Percentiles rank a stretch among this genome's conserved stretches.
phyloP scores from a whole-genome alignment of 768 basidiomycete genomes.

The Auricularia auricula-judae region DNA sequence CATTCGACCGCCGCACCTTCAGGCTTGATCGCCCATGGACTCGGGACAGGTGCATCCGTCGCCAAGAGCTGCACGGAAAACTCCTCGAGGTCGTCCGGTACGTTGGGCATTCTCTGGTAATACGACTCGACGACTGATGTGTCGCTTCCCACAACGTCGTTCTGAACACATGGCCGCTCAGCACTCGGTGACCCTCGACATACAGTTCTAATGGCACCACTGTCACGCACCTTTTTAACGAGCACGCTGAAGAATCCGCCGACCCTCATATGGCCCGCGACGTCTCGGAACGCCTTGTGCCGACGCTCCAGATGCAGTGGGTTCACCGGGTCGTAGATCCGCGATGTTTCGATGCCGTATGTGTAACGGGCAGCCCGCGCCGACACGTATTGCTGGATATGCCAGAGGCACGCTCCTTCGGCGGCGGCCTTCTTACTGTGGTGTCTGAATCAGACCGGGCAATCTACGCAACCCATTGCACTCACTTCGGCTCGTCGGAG shows the following conservation, averaged over 20 bases:
- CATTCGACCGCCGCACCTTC: neutral
- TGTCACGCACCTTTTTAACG: neutral
- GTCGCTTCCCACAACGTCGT: neutral
- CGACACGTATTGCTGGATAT: neutral
- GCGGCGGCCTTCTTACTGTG: neutral
- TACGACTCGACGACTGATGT: neutral
- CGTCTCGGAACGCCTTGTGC: neutral
- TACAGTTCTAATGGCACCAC: neutral
- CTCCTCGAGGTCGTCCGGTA: neutral
- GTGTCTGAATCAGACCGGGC: neutral
- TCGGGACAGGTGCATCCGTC: neutral
- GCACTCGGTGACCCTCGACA: neutral
- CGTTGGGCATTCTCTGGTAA: neutral
- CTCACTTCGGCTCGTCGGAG: neutral
- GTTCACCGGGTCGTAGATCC: neutral
- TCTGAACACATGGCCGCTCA: neutral
- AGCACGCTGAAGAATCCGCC: neutral
- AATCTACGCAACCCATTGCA: too few relatives aligned
- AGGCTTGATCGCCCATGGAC: neutral
- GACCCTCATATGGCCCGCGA: neutral
- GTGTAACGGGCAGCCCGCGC: neutral
- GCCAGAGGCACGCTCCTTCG: neutral
- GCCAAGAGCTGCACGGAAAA: neutral
- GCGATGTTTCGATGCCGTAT: neutral
- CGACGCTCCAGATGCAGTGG: neutral